Evolutionary conservation across 2,329 filamentous ascomycete species (phyloP), one percentile per base, ranked within the genome.

Genomic region (Alternaria tenuissima): DNA sequence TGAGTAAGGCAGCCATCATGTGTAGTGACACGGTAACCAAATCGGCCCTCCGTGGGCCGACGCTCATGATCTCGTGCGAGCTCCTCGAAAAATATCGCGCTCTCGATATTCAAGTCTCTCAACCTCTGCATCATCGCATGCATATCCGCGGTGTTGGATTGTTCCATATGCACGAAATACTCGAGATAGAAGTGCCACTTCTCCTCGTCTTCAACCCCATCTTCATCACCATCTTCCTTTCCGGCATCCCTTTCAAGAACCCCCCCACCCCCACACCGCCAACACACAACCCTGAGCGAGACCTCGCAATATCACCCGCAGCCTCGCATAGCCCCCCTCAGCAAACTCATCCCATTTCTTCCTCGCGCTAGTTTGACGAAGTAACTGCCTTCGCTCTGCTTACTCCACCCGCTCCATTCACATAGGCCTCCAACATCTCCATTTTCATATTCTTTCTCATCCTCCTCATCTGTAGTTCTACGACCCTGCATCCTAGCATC

Each of bases 31-130:
- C 14, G 5, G 0, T 16, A 16, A 6, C 32, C 32, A 7, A 36
- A 2, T 2, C 6, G 3, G 1, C 6, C 14, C 5, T 4, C 12
- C 32, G 14, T 14, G 1, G 1, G 3, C 2, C 1, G 12, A 36
- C 7, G 34, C 16, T 16, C 7, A 7, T 16, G 16, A n/a, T 38
- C 16, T 8, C 16, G 16, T 8, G 34, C n/a, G 16, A 18, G 7
- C 34, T 38, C 34, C 2, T 38, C 34, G 34, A 38, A 38, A 4
- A 7, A n/a, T 5, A 30, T n/a, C 26, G 24, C 43, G 24, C 24
- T 26, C 24, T 26, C 24, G 24, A 26, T 26, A 0, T 26, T 2
- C 24, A 26, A 26, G 24, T 26, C 7, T 26, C 24, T 7, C 24
- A 26, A 26, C 2, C 24, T 26, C 24, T 26, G 24, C 24, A 26